Base-by-base conservation (phyloP, 106 monocot species). In the Phalaenopsis equestris region DNA sequence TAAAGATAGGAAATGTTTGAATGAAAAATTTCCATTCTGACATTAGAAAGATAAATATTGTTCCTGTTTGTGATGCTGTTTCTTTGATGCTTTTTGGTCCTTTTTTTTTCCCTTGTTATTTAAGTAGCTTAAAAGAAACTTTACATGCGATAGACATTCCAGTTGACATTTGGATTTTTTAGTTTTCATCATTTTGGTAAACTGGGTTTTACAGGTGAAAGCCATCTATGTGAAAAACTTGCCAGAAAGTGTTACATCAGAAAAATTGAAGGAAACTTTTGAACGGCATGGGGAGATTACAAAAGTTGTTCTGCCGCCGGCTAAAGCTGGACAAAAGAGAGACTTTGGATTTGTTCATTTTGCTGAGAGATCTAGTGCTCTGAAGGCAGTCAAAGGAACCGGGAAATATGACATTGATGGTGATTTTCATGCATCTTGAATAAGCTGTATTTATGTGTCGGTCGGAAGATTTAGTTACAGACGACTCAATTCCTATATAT, bases 291-390 rank as follows among this genome's bases (percentile, higher is more conserved):
- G 99, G 61, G 93, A 99, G 84, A 77, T 99, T 24, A 91, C 95
- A 48, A 99, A 90, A 87, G 87, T 99, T 73, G 99, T 99, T 78
- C 84, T 95, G 36, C 95, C 99, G 65, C 84, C 91, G 73, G 85
- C 89, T 76, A 99, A 93, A 82, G 72, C 84, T 83, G 94, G 94
- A 8, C 90, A 91, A 77, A 99, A 93, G 86, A 80, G 90, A n/a
- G 98, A 95, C 79, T 99, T 93, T 82, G 99, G 99, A 16, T 99
- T 99, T 75, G 80, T 99, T 81, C 95, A 99, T 91, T 99, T 91
- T 93, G 91, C 92, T 37, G 99, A 99, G 57, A 93, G 95, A 88
- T 95, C 91, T 48, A 95, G 93, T 85, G 99, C 99, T 41, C 81
- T 95, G 56, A 99, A 93, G 86, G 99, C 99, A 78, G 86, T 91